Evolutionary conservation across 1,139 yeast species (phyloP), one percentile per base, ranked within the genome.

Genomic region (Meyerozyma elateridarum): DNA sequence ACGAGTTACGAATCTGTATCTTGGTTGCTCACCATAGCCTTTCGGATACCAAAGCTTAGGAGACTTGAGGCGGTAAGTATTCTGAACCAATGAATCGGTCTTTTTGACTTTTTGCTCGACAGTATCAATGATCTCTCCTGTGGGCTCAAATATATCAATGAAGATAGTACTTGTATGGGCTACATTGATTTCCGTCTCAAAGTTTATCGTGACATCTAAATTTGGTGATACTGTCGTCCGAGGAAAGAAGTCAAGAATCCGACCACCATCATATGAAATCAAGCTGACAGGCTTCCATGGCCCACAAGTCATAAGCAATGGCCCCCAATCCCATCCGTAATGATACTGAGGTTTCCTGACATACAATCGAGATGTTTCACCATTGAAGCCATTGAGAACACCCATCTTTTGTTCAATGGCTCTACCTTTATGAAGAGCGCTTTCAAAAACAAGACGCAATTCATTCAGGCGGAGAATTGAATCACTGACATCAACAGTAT

Each of bases 21-120:
- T 47, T 6, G 51, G 40, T 29, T 62, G 73, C 8, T 36, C 32
- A 3, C 76, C 76, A 30, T 54, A 53, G 6, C 60, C 57, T 15
- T 41, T 39, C 1, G 75, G 75, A 41, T 50, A 66, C 76, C 76
- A 70, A 30, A 69, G 48, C 16, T 52, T 34, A 0, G 70, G 56
- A 12, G 42, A 22, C 4, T 41, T 28, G 7, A 56, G 29, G 1
- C 12, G 11, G 20, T 16, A 26, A 9, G 20, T 9, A n/a, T 16
- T 16, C 21, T 21, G 8, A 8, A 20, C 13, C 7, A 12, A 13
- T 9, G 11, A 15, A 8, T 21, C 29, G 11, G 33, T 20, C 8
- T 38, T 30, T 5, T 25, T 25, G 4, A 32, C 20, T 12, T 24
- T 28, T 1, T 13, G 11, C 9, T 20, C 8, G 11, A 26, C 11